Percentiles rank a stretch among this genome's conserved stretches.
phyloP scores from a whole-genome alignment of 371 early-diverging fungal genomes.

The Cokeromyces recurvatus region DNA sequence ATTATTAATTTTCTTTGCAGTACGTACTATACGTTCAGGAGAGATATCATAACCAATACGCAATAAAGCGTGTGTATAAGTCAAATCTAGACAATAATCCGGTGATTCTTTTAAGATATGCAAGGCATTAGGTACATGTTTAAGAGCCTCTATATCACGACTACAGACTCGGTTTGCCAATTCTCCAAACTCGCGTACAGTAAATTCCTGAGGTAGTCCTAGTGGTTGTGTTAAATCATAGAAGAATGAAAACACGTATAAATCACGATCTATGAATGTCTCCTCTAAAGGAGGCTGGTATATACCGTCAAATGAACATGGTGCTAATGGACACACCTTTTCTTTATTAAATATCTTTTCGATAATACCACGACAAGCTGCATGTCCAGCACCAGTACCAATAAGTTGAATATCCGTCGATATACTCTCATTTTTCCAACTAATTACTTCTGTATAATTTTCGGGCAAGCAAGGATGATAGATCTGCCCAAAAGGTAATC shows the following conservation, averaged over 20 bases:
- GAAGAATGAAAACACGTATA: conserved; percentile 94
- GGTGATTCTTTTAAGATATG: conserved; percentile 45
- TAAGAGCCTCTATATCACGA: conserved; percentile 39
- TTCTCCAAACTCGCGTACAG: conserved; percentile 58
- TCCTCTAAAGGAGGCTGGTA: conserved; percentile 79
- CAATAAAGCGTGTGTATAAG: conserved; percentile 79
- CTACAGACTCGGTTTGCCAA: conserved; percentile 64
- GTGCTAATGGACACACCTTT: conserved; percentile 45
- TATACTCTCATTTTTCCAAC: conserved; percentile 3
- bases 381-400: conserved; percentile 55
- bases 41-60: conserved; percentile 80
- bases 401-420: conserved; percentile 18
- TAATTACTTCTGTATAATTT: conserved; percentile 26
- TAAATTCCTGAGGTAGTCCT: conserved; percentile 61
- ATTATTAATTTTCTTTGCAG: conserved; percentile 86
- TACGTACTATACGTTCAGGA: conserved; percentile 64
- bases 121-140: conserved; percentile 35
- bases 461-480: conserved; percentile 38
- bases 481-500: conserved; percentile 3
- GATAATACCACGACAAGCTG: conserved; percentile 50
- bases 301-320: conserved; percentile 90
- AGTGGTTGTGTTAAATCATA: conserved; percentile 83
- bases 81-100: conserved; percentile 84
- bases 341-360: conserved; percentile 61
- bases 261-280: conserved; percentile 69